Conservation (phyloP, 805 yeast species). For the Candida ovalis region DNA sequence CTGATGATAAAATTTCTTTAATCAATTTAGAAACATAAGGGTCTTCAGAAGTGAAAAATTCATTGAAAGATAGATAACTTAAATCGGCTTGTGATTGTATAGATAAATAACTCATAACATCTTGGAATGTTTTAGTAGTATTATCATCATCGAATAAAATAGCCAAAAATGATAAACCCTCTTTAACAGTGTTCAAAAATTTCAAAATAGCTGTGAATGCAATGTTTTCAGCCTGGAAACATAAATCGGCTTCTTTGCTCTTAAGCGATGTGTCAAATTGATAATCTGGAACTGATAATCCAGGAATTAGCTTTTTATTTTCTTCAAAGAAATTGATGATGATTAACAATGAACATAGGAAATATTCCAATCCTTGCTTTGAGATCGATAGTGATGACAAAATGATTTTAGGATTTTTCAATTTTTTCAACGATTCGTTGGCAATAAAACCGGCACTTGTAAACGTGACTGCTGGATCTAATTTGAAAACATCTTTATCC, state of each 20-base stretch:
- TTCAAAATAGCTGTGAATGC: constrained; percentile 77
- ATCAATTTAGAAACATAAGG: constrained; percentile 56
- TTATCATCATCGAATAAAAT: constrained; percentile 67
- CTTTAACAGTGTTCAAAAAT: constrained; percentile 74
- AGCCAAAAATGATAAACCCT: constrained; percentile 83
- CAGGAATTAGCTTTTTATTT: constrained; percentile 58
- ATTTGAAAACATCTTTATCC: constrained; percentile 63
- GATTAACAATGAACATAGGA: constrained; percentile 66
- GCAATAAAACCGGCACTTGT: constrained; percentile 34
- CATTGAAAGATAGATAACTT: constrained; percentile 63
- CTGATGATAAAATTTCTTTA: constrained; percentile 82
- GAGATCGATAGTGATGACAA: constrained; percentile 43
- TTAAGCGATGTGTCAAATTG: constrained; percentile 45
- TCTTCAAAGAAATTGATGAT: constrained; percentile 66
- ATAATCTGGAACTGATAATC: constrained; percentile 54
- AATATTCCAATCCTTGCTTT: constrained; percentile 57
- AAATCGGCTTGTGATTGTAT: constrained; percentile 66
- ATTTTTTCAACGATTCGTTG: constrained; percentile 39
- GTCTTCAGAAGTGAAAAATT: constrained; percentile 69
- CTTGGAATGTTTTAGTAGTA: constrained; percentile 45
- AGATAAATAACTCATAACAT: constrained; percentile 66
- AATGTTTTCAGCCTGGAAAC: constrained; percentile 85
- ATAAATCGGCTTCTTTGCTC: constrained; percentile 51
- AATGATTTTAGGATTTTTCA: constrained; percentile 34
- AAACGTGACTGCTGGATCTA: constrained; percentile 31